Conservation (phyloP, 1,284 basidiomycete genomes). For the Papiliotrema terrestris region DNA sequence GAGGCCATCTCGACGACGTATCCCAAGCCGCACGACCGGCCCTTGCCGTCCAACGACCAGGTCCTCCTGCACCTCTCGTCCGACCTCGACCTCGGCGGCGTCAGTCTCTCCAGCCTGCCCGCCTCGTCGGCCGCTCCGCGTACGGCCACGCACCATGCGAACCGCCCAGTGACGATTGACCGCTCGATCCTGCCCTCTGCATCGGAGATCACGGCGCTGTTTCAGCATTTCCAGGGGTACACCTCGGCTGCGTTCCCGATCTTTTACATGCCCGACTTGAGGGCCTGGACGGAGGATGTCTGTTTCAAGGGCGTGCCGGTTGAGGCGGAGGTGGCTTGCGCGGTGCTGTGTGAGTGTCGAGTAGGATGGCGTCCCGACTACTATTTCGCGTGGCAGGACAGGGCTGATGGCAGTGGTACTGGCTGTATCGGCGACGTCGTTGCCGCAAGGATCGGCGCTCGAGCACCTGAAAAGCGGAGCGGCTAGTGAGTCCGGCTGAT, state of each 20-base stretch:
- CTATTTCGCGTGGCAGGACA: too few species aligned
- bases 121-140: neutral
- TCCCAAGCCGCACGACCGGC: slow-evolving; percentile 1
- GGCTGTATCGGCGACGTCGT: slow-evolving; percentile 6
- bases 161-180: neutral
- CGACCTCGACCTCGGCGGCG: neutral
- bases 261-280: slow-evolving; percentile 6
- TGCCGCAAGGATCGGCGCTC: neutral
- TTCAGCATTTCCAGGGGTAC: slow-evolving; percentile 3
- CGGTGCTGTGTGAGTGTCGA: slow-evolving; percentile 2
- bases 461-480: neutral
- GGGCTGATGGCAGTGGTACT: slow-evolving; percentile 3
- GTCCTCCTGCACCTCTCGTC: neutral
- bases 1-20: neutral
- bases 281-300: neutral
- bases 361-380: too few species aligned
- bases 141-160: neutral
- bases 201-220: neutral
- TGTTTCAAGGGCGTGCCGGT: neutral
- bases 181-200: neutral
- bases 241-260: slow-evolving; percentile 9
- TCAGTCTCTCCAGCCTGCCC: neutral
- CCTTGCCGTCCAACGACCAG: slow-evolving; percentile 5
- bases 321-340: neutral
- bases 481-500: neutral